Evolutionary conservation across 495 filamentous ascomycete species (phyloP), one percentile per base, ranked within the genome.

Genomic region (Lineolata rhizophorae): DNA sequence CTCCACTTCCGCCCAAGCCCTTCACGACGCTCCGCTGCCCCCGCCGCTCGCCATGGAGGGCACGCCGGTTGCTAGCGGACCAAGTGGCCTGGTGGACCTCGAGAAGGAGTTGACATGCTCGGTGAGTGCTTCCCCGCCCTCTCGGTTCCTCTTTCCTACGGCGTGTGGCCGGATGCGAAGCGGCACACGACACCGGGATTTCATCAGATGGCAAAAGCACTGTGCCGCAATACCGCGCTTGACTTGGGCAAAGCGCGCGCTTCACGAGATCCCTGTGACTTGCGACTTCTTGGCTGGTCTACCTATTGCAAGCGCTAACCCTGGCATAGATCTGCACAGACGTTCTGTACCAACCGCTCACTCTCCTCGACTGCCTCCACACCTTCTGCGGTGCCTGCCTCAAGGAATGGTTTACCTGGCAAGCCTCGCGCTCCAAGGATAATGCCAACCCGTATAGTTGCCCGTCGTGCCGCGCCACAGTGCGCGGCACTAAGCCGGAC

Each of bases 311-410:
- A 27, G 18, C 38, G 32, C 41, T 50, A 38, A 46, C 37, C 35
- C 17, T 25, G 13, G 17, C 22, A 15, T 31, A 94, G 85, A 94
- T 97, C 42, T 97, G 87, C 55, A 84, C 84, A 36, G 87, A 97
- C 47, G 62, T 95, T 32, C 77, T 97, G 38, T 91, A 80, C 58
- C 79, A 93, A 49, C 87, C 87, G 13, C 69, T 95, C 37, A 93
- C 84, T 19, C 76, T 94, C 37, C 78, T 97, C 48, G 80, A 95
- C 59, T 97, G 87, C 50, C 71, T 97, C 1, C 87, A 97, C 57
- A 91, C 84, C 22, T 95, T 87, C 56, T 95, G 87, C 57, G 87
- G 81, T 35, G 74, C 77, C 18, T 97, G 87, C 48, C 50, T 94
- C 37, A 91, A 90, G 54, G 72, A 83, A 54, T 95, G 87, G 87